Evolutionary conservation across 305 asterid genomes (phyloP).

Genomic region (Stenogyne calaminthoides): DNA sequence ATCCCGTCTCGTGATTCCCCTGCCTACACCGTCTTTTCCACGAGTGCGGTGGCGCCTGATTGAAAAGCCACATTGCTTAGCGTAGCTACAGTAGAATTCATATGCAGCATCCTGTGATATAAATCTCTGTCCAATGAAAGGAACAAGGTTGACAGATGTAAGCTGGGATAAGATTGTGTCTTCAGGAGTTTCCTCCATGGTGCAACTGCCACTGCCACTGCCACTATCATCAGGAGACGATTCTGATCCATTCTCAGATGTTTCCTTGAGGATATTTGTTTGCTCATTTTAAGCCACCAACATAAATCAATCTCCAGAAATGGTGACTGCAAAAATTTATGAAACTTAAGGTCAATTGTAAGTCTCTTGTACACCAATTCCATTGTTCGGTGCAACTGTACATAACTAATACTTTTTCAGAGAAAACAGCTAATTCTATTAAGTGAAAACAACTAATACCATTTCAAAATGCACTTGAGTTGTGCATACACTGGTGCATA

Average conservation of each 20-base stretch:
- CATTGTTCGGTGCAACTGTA: too few species aligned
- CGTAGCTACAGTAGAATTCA: conserved; percentile 66
- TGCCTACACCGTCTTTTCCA: conserved; percentile 70
- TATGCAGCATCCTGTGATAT: conserved; percentile 71
- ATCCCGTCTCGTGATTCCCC: conserved; percentile 72
- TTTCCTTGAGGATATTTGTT: conserved; percentile 34
- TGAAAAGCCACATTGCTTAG: conserved; percentile 72
- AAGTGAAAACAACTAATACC: too few species aligned
- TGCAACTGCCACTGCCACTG: too few species aligned
- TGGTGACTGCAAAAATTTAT: conserved; percentile 22
- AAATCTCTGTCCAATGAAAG: conserved; percentile 67
- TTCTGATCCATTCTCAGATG: conserved; percentile 54
- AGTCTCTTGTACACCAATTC: too few species aligned
- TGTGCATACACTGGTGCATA: too few species aligned
- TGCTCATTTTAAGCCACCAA: conserved; percentile 38
- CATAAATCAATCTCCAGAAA: conserved; percentile 26
- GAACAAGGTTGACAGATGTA: conserved; percentile 58
- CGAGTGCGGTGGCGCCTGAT: conserved; percentile 71
- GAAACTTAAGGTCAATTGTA: background rate
- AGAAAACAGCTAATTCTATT: too few species aligned
- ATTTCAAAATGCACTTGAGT: too few species aligned
- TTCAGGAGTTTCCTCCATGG: conserved; percentile 63
- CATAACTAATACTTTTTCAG: too few species aligned
- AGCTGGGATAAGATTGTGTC: conserved; percentile 54
- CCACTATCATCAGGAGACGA: conserved; percentile 63